Evolutionary conservation across 2,329 filamentous ascomycete species (phyloP).

Genomic region (Albifimbria verrucaria): DNA sequence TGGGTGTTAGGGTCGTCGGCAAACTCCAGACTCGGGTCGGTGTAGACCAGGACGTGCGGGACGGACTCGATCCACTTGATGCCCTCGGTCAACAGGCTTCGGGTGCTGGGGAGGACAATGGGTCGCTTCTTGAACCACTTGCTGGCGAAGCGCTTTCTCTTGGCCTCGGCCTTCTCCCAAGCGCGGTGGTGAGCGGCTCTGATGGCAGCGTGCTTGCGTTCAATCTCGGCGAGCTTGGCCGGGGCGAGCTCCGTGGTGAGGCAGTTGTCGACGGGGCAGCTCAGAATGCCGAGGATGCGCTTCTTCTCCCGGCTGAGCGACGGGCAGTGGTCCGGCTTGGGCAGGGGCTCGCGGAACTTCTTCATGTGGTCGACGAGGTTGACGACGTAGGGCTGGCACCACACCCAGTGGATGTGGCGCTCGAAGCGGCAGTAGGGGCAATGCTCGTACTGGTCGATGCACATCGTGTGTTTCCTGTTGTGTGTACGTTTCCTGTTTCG

Average conservation of each 20-base stretch:
- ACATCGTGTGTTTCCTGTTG: neutral
- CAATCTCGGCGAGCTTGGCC: neutral
- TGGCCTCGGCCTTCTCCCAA: neutral
- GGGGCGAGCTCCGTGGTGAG: neutral
- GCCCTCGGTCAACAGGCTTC: neutral
- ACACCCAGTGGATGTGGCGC: neutral
- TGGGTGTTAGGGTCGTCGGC: too few relatives aligned
- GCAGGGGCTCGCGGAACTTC: neutral
- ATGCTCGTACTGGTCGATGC: neutral
- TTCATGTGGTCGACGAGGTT: neutral
- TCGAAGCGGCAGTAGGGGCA: neutral
- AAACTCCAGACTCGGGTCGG: neutral
- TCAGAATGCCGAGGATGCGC: neutral
- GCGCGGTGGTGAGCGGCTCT: neutral
- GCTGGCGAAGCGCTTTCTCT: neutral
- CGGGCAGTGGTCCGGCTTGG: conserved; percentile 3
- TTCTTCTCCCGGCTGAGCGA: neutral
- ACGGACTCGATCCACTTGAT: neutral
- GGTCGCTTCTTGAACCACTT: neutral
- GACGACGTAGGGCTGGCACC: neutral
- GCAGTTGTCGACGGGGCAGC: neutral
- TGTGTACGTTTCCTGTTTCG: neutral
- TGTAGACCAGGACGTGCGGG: neutral
- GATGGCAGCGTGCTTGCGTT: neutral
- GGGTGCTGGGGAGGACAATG: neutral